Base-by-base conservation (phyloP, 140 eudicot species). In the Cichorium intybus region DNA sequence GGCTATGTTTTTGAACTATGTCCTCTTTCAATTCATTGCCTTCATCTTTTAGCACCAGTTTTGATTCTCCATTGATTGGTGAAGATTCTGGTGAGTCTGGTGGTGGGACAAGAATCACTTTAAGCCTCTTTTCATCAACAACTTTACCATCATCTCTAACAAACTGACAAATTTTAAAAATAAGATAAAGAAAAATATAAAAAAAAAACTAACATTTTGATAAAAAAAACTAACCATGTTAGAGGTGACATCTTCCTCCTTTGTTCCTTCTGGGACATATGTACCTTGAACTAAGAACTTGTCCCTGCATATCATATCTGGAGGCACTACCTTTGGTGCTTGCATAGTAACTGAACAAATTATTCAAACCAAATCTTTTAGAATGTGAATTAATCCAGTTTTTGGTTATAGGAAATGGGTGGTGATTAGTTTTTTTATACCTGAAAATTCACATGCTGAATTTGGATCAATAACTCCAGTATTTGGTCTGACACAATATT, bases 401-500 rank as follows among this genome's bases (percentile, higher is more conserved):
- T n/a, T 5, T 41, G 55, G 68, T 24, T n/a, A n/a, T n/a, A n/a
- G n/a, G n/a, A n/a, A n/a, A n/a, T n/a, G n/a, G n/a, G n/a, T n/a
- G n/a, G n/a, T n/a, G n/a, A n/a, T n/a, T n/a, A n/a, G n/a, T n/a
- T n/a, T n/a, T n/a, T n/a, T n/a, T n/a, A 55, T 75, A 90, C 96
- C 97, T 82, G 88, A 74, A 62, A 87, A 87, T 29, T 91, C 87
- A 63, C 75, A 76, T 55, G 55, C 28, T 58, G 91, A 83, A 26
- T 87, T 82, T 69, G 97, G 95, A 72, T 82, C 76, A 56, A 91
- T 69, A 60, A 91, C 72, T 48, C 97, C 96, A 39, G 80, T 74
- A 68, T 84, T 91, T 31, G 96, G 97, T 43, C 89, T 74, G 60
- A 91, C 97, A 39, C 95, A 87, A 63, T 91, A 91, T 51, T 85